Conservation (phyloP, 768 basidiomycete species). For the Lentinula sp. region DNA sequence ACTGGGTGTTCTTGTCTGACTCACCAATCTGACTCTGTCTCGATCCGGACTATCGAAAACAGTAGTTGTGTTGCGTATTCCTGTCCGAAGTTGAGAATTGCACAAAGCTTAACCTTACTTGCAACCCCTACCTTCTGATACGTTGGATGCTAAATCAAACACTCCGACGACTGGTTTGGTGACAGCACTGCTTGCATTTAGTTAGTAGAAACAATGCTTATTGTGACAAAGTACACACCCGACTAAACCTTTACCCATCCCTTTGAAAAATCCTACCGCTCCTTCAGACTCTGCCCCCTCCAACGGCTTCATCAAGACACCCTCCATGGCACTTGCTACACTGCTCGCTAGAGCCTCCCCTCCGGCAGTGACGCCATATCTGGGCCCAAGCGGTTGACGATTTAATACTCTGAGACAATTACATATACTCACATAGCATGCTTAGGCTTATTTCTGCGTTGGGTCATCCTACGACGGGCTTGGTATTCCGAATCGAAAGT, state of each 20-base stretch:
- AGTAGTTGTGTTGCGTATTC: slow-evolving; percentile 96
- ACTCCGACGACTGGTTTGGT: slow-evolving; percentile 97
- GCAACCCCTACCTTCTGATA: slow-evolving; percentile 70
- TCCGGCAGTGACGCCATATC: slow-evolving; percentile 94
- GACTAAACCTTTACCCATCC: slow-evolving; percentile 92
- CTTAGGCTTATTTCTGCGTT: slow-evolving; percentile 89
- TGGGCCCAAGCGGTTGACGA: slow-evolving; percentile 19
- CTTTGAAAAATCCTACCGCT: slow-evolving; percentile 95
- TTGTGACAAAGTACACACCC: slow-evolving; percentile 47
- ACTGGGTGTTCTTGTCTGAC: slow-evolving; percentile 14
- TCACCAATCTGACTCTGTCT: slow-evolving; percentile 77
- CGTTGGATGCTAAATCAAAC: slow-evolving; percentile 92
- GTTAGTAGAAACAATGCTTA: not conserved
- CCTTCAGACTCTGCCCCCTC: slow-evolving; percentile 95
- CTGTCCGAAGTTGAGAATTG: slow-evolving; percentile 26
- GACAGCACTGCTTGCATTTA: slow-evolving; percentile 52
- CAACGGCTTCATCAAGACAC: slow-evolving; percentile 91
- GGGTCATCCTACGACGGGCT: slow-evolving; percentile 77
- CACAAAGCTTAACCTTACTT: not conserved
- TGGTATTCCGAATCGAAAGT: slow-evolving; percentile 98
- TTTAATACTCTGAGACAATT: not conserved
- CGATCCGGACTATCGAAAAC: slow-evolving; percentile 91
- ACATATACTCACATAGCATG: slow-evolving; percentile 77
- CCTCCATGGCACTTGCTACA: slow-evolving; percentile 93
- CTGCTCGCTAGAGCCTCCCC: slow-evolving; percentile 92